Evolutionary conservation across 129 eudicot genomes (phyloP).

Genomic region (Dittrichia graveolens): DNA sequence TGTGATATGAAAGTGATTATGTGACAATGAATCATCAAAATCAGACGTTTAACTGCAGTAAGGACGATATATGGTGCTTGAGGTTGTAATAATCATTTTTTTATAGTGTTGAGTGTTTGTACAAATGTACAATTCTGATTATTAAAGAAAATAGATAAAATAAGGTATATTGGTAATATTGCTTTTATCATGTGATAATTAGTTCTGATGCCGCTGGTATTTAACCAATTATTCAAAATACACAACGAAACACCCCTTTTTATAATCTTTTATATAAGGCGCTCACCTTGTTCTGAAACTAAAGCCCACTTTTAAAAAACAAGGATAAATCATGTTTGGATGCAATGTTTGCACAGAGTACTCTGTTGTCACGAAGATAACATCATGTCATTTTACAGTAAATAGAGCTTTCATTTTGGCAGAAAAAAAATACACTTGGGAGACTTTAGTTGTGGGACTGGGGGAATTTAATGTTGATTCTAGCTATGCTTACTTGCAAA

Average conservation of each 20-base stretch:
- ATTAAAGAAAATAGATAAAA: neutral
- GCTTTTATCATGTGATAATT: neutral
- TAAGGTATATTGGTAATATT: neutral
- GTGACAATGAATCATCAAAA: neutral
- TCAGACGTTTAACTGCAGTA: neutral
- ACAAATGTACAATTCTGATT: neutral
- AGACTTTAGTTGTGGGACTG: neutral
- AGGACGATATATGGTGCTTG: neutral
- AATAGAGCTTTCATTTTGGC: neutral
- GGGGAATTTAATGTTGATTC: neutral
- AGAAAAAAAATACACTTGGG: neutral
- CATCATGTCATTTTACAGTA: neutral
- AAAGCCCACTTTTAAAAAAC: neutral
- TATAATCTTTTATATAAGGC: neutral
- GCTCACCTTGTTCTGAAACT: neutral
- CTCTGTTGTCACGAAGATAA: neutral
- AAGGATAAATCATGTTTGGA: neutral
- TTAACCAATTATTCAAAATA: neutral
- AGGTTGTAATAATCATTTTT: neutral
- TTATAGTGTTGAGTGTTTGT: neutral
- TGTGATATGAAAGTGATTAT: neutral
- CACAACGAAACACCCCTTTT: neutral
- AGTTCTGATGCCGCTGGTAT: neutral
- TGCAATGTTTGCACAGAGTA: neutral
- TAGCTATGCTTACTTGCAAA: slow-evolving; percentile 5